A percentile compares a stretch with the other conserved stretches of the same genome.
phyloP scores from a whole-genome alignment of 2,329 filamentous ascomycete species.

The Cytospora piceicola region DNA sequence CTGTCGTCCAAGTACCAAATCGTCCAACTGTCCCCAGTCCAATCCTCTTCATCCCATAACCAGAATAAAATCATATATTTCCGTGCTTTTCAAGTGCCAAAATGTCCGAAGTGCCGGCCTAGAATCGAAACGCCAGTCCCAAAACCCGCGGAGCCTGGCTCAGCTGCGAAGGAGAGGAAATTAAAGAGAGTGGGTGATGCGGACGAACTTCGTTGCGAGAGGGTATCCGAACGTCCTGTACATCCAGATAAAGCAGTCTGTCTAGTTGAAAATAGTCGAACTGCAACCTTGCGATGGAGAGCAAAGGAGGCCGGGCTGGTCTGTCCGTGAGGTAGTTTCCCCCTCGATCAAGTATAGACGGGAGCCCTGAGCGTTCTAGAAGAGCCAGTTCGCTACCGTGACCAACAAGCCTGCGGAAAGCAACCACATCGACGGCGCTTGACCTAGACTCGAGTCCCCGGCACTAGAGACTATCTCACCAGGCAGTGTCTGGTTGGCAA shows the following conservation, averaged over 20 bases:
- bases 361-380: neutral
- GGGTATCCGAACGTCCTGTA: constrained; percentile 23
- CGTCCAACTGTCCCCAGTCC: neutral
- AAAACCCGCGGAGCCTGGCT: neutral
- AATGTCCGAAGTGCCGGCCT: neutral
- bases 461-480: constrained; percentile 37
- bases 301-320: neutral
- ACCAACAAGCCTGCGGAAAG: neutral
- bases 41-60: neutral
- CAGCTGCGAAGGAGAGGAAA: neutral
- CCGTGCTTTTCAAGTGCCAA: neutral
- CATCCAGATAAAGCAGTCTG: constrained; percentile 14
- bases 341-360: too few relatives aligned
- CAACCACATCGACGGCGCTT: constrained; percentile 7
- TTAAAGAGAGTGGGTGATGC: neutral
- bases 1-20: neutral
- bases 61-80: neutral
- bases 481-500: constrained; percentile 61
- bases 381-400: constrained; percentile 18
- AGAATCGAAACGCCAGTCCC: constrained; percentile 19
- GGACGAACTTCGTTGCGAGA: neutral
- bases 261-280: constrained; percentile 5
- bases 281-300: neutral
- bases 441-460: constrained; percentile 9
- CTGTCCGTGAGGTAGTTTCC: too few relatives aligned